These are phyloP conservation scores for Emergomyces africanus DNA, from an alignment of 2,329 filamentous ascomycete species.

Conservation along the genomic window DNA sequence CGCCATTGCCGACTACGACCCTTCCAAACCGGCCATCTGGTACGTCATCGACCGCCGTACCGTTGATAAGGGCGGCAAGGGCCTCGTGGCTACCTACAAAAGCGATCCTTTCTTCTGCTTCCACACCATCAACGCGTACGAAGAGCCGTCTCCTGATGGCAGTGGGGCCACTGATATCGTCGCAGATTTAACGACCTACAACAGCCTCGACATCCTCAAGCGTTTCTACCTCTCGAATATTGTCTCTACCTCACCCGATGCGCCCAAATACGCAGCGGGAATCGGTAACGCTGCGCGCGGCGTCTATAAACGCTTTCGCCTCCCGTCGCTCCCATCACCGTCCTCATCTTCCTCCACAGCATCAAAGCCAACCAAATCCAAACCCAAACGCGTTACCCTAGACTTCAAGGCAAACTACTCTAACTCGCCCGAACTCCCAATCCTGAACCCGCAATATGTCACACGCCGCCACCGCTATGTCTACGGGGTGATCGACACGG, in stretches of 20 bases:
- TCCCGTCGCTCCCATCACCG: constrained; percentile 19
- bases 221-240: constrained; percentile 59
- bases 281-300: constrained; percentile 16
- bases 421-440: constrained; percentile 35
- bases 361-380: neutral
- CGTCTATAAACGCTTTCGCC: constrained; percentile 25
- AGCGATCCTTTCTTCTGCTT: constrained; percentile 64
- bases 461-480: constrained; percentile 37
- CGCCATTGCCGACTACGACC: constrained; percentile 51
- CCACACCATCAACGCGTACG: constrained; percentile 66
- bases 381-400: constrained; percentile 11
- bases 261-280: constrained; percentile 32
- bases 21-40: constrained; percentile 49
- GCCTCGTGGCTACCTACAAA: constrained; percentile 56
- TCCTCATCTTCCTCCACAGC: constrained; percentile 4
- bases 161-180: constrained; percentile 40
- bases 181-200: constrained; percentile 53
- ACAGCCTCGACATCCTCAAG: constrained; percentile 51
- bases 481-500: constrained; percentile 35
- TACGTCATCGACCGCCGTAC: constrained; percentile 55
- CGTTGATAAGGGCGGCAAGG: constrained; percentile 36
- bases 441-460: constrained; percentile 35
- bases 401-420: constrained; percentile 17
- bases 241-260: constrained; percentile 41
- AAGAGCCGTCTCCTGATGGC: constrained; percentile 37